Evolutionary conservation across 2,329 filamentous ascomycete genomes (phyloP).

Genomic region (Verticillium zaregamsianum): DNA sequence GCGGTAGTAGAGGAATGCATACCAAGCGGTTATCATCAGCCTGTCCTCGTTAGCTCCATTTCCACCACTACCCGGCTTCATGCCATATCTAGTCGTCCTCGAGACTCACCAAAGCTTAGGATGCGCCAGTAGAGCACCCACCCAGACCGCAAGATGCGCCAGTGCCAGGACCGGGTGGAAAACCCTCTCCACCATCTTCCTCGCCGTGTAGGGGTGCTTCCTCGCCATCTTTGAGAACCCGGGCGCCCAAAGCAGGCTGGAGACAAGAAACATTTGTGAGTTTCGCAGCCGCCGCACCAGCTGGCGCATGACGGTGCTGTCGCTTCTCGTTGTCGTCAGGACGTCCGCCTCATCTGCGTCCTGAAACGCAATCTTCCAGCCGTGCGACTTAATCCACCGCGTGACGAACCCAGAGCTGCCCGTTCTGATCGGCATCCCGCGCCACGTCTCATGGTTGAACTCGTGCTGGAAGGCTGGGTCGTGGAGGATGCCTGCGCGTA

Average conservation of each 20-base stretch:
- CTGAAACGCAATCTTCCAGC: constrained; percentile 21
- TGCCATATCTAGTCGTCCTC: too few relatives aligned
- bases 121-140: not conserved
- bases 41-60: not conserved
- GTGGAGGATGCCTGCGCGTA: constrained; percentile 17
- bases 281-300: constrained; percentile 20
- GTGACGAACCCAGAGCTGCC: constrained; percentile 24
- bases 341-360: constrained; percentile 17
- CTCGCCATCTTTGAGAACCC: constrained; percentile 5
- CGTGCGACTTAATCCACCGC: constrained; percentile 18
- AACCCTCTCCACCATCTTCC: constrained; percentile 11
- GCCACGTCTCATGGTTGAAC: constrained; percentile 18
- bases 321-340: constrained; percentile 14
- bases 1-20: constrained; percentile 3
- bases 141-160: constrained; percentile 6
- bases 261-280: constrained; percentile 8
- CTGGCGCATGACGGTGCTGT: constrained; percentile 15
- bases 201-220: constrained; percentile 10
- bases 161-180: constrained; percentile 6
- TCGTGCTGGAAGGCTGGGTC: constrained; percentile 17
- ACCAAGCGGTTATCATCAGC: constrained; percentile 5
- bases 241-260: not conserved
- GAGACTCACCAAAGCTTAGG: constrained; percentile 3
- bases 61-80: too few relatives aligned
- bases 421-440: constrained; percentile 14